These are phyloP conservation scores for Aspergillus nomiae DNA, from an alignment of 2,329 filamentous ascomycete species.

Conservation along the genomic window DNA sequence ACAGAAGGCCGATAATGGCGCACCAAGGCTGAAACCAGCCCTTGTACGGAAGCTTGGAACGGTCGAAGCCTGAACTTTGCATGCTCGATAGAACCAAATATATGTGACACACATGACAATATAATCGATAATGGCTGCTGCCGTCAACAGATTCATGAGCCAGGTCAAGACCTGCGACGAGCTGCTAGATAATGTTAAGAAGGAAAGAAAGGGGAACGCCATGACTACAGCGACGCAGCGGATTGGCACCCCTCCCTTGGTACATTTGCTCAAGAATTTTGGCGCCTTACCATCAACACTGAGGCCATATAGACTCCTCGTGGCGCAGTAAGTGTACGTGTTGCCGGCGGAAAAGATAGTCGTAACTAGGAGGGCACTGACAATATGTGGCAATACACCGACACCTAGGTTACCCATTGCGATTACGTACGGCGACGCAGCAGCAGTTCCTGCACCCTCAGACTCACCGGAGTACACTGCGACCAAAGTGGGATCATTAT, in stretches of 20 bases:
- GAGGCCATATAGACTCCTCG: constrained; percentile 66
- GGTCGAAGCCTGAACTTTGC: constrained; percentile 65
- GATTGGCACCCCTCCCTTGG: constrained; percentile 64
- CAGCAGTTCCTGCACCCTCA: constrained; percentile 53
- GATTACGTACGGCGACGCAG: constrained; percentile 66
- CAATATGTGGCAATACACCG: constrained; percentile 64
- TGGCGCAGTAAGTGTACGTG: constrained; percentile 66
- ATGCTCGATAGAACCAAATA: constrained; percentile 68
- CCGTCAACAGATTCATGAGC: constrained; percentile 27
- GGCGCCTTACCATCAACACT: constrained; percentile 68
- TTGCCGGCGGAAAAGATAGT: constrained; percentile 69
- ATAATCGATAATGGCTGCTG: constrained; percentile 25
- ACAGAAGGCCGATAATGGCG: constrained; percentile 64
- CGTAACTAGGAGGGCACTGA: constrained; percentile 70
- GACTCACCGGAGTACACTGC: neutral
- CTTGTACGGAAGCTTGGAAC: constrained; percentile 66
- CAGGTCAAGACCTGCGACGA: constrained; percentile 60
- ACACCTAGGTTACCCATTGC: constrained; percentile 68
- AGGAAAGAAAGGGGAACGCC: constrained; percentile 66
- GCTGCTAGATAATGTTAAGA: constrained; percentile 64
- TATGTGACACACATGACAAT: constrained; percentile 66
- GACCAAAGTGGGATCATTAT: constrained; percentile 61
- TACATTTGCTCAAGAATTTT: constrained; percentile 46
- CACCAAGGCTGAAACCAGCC: constrained; percentile 68
- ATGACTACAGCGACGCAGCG: constrained; percentile 66